These are phyloP conservation scores for Cercospora zeina DNA, from an alignment of 2,329 filamentous ascomycete species.

Conservation along the genomic window DNA sequence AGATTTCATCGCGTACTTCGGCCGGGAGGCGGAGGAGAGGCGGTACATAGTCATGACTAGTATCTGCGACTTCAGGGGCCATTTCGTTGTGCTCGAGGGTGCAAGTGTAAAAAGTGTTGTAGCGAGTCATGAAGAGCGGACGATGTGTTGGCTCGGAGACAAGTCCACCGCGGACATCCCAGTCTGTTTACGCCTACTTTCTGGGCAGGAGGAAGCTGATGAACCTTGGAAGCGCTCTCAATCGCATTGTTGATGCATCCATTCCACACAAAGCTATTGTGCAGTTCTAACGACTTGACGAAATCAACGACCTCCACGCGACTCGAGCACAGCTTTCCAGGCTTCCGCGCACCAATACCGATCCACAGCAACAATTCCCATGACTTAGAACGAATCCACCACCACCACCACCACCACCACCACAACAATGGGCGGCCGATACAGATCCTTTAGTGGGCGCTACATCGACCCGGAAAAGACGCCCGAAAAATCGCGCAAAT, in stretches of 20 bases:
- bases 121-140: not conserved
- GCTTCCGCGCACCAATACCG: not conserved
- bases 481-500: conserved; percentile 42
- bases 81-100: not conserved
- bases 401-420: not conserved
- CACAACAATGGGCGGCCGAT: conserved; percentile 30
- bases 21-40: not conserved
- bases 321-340: conserved; percentile 1
- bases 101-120: not conserved
- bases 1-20: conserved; percentile 5
- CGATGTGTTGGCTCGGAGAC: not conserved
- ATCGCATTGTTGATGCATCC: not conserved
- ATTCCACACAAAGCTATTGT: conserved; percentile 4
- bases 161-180: not conserved
- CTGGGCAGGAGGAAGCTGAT: not conserved
- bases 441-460: conserved; percentile 39
- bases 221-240: not conserved
- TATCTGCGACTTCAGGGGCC: not conserved
- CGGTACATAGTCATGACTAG: not conserved
- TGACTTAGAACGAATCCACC: not conserved
- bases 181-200: not conserved
- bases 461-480: conserved; percentile 40
- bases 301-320: conserved; percentile 2
- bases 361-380: not conserved
- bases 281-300: conserved; percentile 10